Evolutionary conservation across 202 grass and related monocot species (phyloP).

Genomic region (Bolboschoenoplectus hybrid): DNA sequence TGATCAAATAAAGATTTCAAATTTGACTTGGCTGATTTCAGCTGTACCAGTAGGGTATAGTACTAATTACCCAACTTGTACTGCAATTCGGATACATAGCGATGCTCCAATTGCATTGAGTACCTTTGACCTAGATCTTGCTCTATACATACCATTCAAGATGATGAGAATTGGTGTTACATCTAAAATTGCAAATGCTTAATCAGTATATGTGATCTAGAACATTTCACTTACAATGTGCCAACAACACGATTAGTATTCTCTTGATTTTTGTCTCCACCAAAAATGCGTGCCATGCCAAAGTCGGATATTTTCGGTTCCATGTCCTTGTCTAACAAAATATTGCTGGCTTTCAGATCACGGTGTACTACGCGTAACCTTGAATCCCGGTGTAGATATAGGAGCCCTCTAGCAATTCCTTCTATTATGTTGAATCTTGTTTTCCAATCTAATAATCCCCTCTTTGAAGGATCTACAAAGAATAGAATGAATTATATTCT

Average conservation of each 20-base stretch:
- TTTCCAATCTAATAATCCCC: slow-evolving; percentile 69
- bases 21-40: neutral
- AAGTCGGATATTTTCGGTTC: slow-evolving; percentile 91
- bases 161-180: neutral
- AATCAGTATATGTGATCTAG: neutral
- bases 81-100: neutral
- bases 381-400: slow-evolving; percentile 88
- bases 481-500: neutral
- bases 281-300: slow-evolving; percentile 84
- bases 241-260: slow-evolving; percentile 78
- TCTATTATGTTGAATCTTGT: slow-evolving; percentile 77
- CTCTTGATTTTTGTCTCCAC: slow-evolving; percentile 71
- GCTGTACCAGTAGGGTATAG: neutral
- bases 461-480: slow-evolving; percentile 59
- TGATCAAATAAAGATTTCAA: neutral
- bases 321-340: slow-evolving; percentile 77
- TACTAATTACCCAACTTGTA: neutral
- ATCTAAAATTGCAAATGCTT: neutral
- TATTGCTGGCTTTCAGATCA: slow-evolving; percentile 90
- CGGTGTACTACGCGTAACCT: slow-evolving; percentile 73
- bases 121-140: neutral
- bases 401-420: slow-evolving; percentile 73
- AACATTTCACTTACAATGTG: slow-evolving; percentile 64
- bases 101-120: neutral
- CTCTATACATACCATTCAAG: neutral